These are phyloP conservation scores for Lepidium africanum DNA, from an alignment of 345 rosid genomes.

Conservation along the genomic window DNA sequence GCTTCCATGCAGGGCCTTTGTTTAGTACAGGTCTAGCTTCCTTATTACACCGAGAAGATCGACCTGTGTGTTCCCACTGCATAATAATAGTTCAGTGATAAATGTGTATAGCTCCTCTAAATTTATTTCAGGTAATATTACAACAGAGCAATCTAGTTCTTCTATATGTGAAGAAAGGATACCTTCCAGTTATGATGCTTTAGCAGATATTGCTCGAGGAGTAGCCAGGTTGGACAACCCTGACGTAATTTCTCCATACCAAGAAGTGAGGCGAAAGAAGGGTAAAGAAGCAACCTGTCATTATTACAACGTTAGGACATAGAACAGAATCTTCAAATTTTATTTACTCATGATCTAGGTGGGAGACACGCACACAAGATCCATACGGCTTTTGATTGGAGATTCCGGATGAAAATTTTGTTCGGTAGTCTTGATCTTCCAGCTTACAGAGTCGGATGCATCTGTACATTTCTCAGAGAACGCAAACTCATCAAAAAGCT, in stretches of 20 bases:
- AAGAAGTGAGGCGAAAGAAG: constrained; percentile 79
- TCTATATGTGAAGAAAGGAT: constrained; percentile 2
- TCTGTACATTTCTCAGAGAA: constrained; percentile 61
- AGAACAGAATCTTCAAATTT: neutral
- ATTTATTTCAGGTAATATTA: neutral
- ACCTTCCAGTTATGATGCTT: constrained; percentile 91
- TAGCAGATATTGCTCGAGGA: constrained; percentile 87
- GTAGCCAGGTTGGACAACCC: constrained; percentile 91
- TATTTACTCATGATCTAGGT: neutral
- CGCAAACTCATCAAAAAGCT: constrained; percentile 88
- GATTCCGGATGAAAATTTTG: constrained; percentile 43
- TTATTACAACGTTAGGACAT: constrained; percentile 14
- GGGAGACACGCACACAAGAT: constrained; percentile 76
- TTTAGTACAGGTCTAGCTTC: constrained; percentile 39
- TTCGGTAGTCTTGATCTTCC: constrained; percentile 38
- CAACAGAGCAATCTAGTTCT: constrained; percentile 3
- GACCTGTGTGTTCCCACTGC: constrained; percentile 92
- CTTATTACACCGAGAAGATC: constrained; percentile 47
- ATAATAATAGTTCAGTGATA: constrained; percentile 35
- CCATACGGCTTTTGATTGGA: constrained; percentile 73
- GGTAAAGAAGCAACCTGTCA: constrained; percentile 83
- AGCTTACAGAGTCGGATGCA: constrained; percentile 42
- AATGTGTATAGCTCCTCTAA: constrained; percentile 5
- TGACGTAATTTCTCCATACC: constrained; percentile 94
- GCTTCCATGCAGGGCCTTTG: constrained; percentile 47